A percentile compares a stretch with the other conserved stretches of the same genome.
These are phyloP conservation scores for Nymphaea colorata DNA, from an alignment of 164 flowering plant genomes.

Conservation along the genomic window DNA sequence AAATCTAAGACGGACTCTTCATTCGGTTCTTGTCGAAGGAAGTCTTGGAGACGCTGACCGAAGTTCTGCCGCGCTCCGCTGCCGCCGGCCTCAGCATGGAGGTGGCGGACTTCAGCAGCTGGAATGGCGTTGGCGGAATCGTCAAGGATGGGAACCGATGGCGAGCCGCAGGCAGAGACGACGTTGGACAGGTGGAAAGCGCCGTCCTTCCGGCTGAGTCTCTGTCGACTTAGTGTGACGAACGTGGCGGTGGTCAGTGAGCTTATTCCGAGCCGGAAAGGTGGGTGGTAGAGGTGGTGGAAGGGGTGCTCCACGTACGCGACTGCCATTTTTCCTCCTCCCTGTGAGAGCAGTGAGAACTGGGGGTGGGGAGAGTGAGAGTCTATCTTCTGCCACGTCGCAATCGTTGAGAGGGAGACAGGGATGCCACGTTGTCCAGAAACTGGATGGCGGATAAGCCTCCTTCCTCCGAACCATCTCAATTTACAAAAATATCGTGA, in stretches of 20 bases:
- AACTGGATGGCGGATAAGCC: neutral
- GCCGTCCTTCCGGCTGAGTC: neutral
- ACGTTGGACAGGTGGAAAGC: neutral
- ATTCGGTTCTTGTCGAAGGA: constrained; percentile 18
- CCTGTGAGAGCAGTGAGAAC: neutral
- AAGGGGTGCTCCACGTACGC: neutral
- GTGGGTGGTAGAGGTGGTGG: neutral
- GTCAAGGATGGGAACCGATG: neutral
- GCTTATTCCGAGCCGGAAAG: neutral
- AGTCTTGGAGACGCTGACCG: neutral
- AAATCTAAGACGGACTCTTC: constrained; percentile 28
- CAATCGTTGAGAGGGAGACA: neutral
- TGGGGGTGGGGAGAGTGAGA: neutral
- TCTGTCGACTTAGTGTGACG: neutral
- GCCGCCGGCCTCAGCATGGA: neutral
- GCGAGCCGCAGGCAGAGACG: neutral
- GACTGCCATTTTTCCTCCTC: neutral
- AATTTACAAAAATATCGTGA: no score
- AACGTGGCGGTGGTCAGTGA: neutral
- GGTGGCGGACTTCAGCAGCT: neutral
- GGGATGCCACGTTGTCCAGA: neutral
- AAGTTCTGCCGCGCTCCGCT: neutral
- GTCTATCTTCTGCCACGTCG: neutral
- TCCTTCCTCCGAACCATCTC: no score
- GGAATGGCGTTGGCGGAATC: neutral